phyloP scores from a whole-genome alignment of 1,139 yeast species.

The Debaryomycetaceae sp. region DNA sequence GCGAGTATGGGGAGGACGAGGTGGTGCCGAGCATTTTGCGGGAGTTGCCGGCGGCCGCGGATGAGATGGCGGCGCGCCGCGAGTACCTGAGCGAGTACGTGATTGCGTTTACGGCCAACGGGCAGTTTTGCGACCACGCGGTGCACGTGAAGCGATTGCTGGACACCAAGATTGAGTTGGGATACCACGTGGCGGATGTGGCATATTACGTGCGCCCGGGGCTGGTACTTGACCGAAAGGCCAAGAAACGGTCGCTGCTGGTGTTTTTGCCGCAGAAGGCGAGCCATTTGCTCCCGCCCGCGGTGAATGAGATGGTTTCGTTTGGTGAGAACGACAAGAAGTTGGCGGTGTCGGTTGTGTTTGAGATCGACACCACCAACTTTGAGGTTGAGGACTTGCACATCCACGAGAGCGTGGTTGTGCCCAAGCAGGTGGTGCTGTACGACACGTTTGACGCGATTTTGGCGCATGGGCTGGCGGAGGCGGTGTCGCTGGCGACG shows the following conservation, averaged over 20 bases:
- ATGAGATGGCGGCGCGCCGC: constrained; percentile 32
- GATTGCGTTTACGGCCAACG: constrained; percentile 62
- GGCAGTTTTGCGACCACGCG: constrained; percentile 67
- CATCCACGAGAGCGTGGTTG: constrained; percentile 70
- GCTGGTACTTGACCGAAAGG: constrained; percentile 78
- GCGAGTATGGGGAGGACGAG: constrained; percentile 38
- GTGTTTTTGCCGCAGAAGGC: constrained; percentile 85
- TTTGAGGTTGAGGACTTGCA: constrained; percentile 74
- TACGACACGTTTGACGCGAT: constrained; percentile 53
- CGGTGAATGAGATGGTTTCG: constrained; percentile 56
- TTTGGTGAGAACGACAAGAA: constrained; percentile 58
- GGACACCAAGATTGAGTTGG: constrained; percentile 61
- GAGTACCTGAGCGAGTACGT: constrained; percentile 61
- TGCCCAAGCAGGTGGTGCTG: constrained; percentile 52
- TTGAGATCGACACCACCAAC: constrained; percentile 70
- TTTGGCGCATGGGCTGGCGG: constrained; percentile 25
- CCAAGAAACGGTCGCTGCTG: constrained; percentile 85
- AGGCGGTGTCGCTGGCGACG: constrained; percentile 47
- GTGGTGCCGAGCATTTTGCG: constrained; percentile 12
- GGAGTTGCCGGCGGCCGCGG: constrained; percentile 30
- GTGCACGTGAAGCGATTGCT: constrained; percentile 64
- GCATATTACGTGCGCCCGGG: constrained; percentile 68
- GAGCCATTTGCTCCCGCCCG: constrained; percentile 65
- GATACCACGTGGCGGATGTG: constrained; percentile 80
- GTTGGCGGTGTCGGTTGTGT: constrained; percentile 75